Percentiles rank a stretch among this genome's conserved stretches.
These are phyloP conservation scores for Aphanocladium album DNA, from an alignment of 2,329 filamentous ascomycete genomes.

Conservation along the genomic window DNA sequence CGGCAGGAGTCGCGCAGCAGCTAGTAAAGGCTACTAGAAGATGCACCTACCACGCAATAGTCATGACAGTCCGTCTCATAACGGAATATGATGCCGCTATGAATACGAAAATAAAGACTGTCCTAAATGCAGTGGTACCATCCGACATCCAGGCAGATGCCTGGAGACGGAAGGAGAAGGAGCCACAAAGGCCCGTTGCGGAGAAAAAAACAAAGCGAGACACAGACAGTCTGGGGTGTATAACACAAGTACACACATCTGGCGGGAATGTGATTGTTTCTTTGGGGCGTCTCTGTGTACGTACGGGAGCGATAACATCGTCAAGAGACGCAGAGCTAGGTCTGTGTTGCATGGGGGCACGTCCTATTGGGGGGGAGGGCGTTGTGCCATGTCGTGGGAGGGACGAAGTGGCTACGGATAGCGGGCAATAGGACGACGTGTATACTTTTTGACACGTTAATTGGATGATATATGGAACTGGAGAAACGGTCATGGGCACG, in stretches of 20 bases:
- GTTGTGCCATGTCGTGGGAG: not conserved
- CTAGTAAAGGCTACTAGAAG: no score
- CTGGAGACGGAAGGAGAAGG: no score
- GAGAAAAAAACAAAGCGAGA: not conserved
- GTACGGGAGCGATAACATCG: not conserved
- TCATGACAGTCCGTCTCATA: no score
- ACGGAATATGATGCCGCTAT: no score
- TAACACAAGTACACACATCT: not conserved
- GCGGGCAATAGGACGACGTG: not conserved
- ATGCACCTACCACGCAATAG: no score
- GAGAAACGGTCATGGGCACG: not conserved
- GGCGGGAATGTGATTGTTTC: not conserved
- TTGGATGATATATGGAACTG: not conserved
- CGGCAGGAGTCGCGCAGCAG: no score
- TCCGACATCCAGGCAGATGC: no score
- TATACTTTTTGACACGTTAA: not conserved
- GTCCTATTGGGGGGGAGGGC: not conserved
- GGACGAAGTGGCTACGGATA: not conserved
- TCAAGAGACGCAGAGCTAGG: not conserved
- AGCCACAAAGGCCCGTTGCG: not conserved
- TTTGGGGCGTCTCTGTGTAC: not conserved
- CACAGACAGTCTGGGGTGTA: not conserved
- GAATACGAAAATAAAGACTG: no score
- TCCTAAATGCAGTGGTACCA: no score
- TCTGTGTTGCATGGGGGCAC: not conserved